Conservation (phyloP, 257 asterid species). For the Ligustrum vulgare region DNA sequence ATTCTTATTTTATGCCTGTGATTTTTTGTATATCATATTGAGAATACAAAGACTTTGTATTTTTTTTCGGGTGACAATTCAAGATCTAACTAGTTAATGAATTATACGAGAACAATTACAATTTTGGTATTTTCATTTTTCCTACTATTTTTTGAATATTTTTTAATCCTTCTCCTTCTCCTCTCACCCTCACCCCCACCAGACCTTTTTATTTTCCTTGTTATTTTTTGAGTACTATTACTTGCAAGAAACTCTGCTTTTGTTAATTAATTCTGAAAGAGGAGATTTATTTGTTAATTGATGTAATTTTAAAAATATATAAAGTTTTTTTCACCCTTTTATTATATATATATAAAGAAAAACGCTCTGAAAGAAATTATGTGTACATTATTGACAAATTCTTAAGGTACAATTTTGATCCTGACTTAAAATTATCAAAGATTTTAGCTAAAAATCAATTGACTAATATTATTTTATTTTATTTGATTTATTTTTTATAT, state of each 20-base stretch:
- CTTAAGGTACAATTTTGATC: too few relatives aligned
- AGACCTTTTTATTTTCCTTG: neutral
- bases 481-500: too few relatives aligned
- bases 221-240: neutral
- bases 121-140: neutral
- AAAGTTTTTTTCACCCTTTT: too few relatives aligned
- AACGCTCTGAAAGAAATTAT: too few relatives aligned
- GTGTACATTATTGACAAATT: too few relatives aligned
- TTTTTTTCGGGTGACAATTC: neutral
- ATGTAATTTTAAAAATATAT: conserved; percentile 36
- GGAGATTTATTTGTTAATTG: neutral
- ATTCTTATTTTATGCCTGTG: neutral
- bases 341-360: too few relatives aligned
- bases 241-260: neutral
- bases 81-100: neutral
- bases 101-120: neutral
- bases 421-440: too few relatives aligned
- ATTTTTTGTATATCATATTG: neutral
- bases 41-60: neutral
- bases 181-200: neutral
- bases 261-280: neutral
- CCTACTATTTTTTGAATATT: too few relatives aligned
- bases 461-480: too few relatives aligned
- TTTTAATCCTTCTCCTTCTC: neutral
- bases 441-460: too few relatives aligned